Conservation (phyloP, 148 eudicot genomes). For the Linanthus parryae region DNA sequence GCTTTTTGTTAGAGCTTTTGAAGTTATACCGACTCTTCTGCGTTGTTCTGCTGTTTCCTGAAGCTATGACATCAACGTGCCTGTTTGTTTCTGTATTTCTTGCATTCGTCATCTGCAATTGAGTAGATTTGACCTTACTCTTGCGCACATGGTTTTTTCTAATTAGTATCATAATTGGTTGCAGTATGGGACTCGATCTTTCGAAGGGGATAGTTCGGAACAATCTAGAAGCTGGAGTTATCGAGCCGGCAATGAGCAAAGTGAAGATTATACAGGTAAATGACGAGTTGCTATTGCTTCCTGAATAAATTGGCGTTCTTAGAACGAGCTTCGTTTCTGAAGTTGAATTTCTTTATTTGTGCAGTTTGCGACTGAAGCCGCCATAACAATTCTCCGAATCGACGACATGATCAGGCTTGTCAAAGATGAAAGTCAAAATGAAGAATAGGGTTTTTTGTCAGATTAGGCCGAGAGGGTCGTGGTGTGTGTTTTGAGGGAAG, state of each 20-base stretch:
- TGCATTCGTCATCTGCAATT: too few relatives aligned
- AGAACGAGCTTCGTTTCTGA: background rate
- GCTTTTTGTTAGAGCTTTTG: too few relatives aligned
- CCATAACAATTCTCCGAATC: slow-evolving; percentile 92
- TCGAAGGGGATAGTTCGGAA: slow-evolving; percentile 76
- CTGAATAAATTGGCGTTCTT: background rate
- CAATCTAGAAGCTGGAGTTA: slow-evolving; percentile 95
- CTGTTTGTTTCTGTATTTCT: too few relatives aligned
- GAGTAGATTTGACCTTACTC: too few relatives aligned
- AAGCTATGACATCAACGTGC: too few relatives aligned
- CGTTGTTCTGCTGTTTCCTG: too few relatives aligned
- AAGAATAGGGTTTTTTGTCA: slow-evolving; percentile 13
- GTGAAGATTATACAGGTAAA: slow-evolving; percentile 89
- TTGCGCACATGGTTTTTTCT: too few relatives aligned
- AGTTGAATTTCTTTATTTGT: slow-evolving; percentile 1
- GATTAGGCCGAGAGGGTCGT: too few relatives aligned
- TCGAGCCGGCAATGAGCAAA: slow-evolving; percentile 99
- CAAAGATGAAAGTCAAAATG: slow-evolving; percentile 86
- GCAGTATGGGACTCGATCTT: slow-evolving; percentile 94
- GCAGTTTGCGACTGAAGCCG: slow-evolving; percentile 99
- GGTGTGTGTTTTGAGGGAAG: too few relatives aligned
- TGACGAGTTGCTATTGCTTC: background rate
- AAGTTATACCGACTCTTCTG: too few relatives aligned
- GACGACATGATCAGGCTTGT: slow-evolving; percentile 95
- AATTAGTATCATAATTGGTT: too few relatives aligned